Evolutionary conservation across 345 rosid genomes (phyloP), one percentile per base, ranked within the genome.

Genomic region (Camelina sativa): DNA sequence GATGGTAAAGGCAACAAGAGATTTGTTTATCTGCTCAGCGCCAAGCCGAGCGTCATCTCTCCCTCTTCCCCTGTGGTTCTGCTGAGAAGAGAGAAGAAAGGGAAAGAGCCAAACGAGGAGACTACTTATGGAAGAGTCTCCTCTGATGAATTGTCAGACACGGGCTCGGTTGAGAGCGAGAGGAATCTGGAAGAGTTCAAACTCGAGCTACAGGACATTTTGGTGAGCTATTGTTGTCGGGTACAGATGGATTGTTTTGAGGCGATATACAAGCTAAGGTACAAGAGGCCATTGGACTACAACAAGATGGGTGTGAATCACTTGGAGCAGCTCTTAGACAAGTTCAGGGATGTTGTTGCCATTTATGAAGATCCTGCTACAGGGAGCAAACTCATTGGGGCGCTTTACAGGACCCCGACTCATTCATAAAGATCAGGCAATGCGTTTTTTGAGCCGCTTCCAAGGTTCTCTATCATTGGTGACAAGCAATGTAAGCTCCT

Each of bases 181-280:
- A 74, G 65, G 62, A 74, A 67, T 67, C 72, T 96, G 3, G 86
- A 84, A 77, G 90, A 87, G 71, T 92, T 92, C 82, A 92, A 89
- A 82, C 69, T 69, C 10, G 96, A 96, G 84, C 78, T 96, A 73
- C 96, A 90, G 78, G 96, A 92, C 66, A 91, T 89, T 80, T 71
- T 96, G 12, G 98, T 92, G 69, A 86, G 99, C 81, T 92, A 92
- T 73, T 84, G 91, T 60, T 88, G 91, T 79, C 58, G 77, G 17
- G 88, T 92, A 71, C 84, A 78, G 77, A 66, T 96, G 80, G 87
- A 84, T 75, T 86, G 85, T 79, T 96, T 96, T 11, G 98, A 96
- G 81, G 89, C 77, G 11, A 80, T 92, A 70, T 96, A 96, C 71
- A 82, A 86, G 64, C 96, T 88, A 62, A 83, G 95, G 28, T 96